Base-by-base conservation (phyloP, 495 filamentous ascomycete species). In the Aspergillus coremiiformis region DNA sequence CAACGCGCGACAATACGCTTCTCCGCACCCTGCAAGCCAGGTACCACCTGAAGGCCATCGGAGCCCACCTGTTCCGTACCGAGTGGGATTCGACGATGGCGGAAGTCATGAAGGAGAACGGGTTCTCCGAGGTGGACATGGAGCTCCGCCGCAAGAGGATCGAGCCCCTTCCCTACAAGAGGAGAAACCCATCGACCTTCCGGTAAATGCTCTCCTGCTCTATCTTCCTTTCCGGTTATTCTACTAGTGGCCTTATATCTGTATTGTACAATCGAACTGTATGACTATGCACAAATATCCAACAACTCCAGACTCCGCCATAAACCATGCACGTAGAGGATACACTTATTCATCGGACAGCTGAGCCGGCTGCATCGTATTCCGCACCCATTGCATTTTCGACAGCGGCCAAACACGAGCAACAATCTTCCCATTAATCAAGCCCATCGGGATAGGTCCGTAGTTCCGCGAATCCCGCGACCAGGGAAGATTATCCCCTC, bases 391-490 rank as follows among this genome's bases (percentile, higher is more conserved):
- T 62, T 74, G 64, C 61, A 74, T 65, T 61, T 72, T 69, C 27
- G 63, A 69, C 32, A 64, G 73, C 0, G 83, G 80, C 69, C 73
- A 78, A 5, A 82, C 66, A 45, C 75, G 80, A 14, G 81, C 83
- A 37, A 93, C 70, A n/a, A 95, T 81, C 68, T 94, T 96, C 27
- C 92, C 92, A 63, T 79, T 84, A 41, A 96, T 80, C 55, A 96
- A 67, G 0, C 78, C 90, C 67, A 96, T 69, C 11, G 93, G 91
- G 17, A 98, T 59, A 0, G 93, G 89, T 0, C 93, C 93, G 68
- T 84, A 95, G 27, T 78, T 72, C 57, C 93, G 81, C 50, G 90
- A 95, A 73, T 98, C 93, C 43, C 86, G 72, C 27, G 89, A 95
- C 63, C 77, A 85, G 10, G 80, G 78, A 42, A 92, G 62, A 68